A percentile compares a stretch with the other conserved stretches of the same genome.
Evolutionary conservation across 768 basidiomycete species (phyloP).

Genomic region (Cyathus striatus): DNA sequence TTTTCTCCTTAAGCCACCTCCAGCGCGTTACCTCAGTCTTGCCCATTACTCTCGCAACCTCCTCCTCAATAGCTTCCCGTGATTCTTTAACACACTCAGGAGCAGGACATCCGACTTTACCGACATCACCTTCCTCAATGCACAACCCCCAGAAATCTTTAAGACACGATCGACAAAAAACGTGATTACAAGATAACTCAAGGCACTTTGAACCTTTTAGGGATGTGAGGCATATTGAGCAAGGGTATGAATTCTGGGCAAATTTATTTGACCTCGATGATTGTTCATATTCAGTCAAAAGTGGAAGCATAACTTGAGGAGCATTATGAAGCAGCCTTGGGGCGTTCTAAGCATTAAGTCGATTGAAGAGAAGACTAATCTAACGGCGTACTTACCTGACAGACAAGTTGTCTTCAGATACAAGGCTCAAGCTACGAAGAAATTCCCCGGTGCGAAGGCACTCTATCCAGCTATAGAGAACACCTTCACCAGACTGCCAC

Average conservation of each 20-base stretch:
- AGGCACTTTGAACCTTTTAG: conserved; percentile 76
- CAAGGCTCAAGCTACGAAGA: conserved; percentile 38
- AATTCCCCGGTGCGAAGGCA: conserved; percentile 66
- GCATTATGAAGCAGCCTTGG: conserved; percentile 51
- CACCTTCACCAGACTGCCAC: conserved; percentile 58
- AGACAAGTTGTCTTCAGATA: conserved; percentile 23
- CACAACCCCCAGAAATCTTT: conserved; percentile 79
- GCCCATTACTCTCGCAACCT: conserved; percentile 67
- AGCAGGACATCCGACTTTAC: conserved; percentile 76
- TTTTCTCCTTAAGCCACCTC: conserved; percentile 74
- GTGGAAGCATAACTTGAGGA: conserved; percentile 44
- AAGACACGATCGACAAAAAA: conserved; percentile 82
- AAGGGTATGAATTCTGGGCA: conserved; percentile 58
- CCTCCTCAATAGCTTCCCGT: conserved; percentile 60
- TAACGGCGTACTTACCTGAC: conserved; percentile 38
- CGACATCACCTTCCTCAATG: conserved; percentile 75
- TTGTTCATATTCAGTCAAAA: conserved; percentile 46
- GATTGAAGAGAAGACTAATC: conserved; percentile 9
- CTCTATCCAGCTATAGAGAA: conserved; percentile 71
- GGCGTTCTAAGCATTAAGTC: conserved; percentile 4
- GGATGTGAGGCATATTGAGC: conserved; percentile 71
- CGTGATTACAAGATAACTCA: conserved; percentile 64
- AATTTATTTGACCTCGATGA: conserved; percentile 48
- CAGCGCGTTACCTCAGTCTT: conserved; percentile 65
- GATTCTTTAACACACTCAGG: conserved; percentile 67